Base-by-base conservation (phyloP, 2,329 filamentous ascomycete genomes). In the Cordyceps cateniannulata region DNA sequence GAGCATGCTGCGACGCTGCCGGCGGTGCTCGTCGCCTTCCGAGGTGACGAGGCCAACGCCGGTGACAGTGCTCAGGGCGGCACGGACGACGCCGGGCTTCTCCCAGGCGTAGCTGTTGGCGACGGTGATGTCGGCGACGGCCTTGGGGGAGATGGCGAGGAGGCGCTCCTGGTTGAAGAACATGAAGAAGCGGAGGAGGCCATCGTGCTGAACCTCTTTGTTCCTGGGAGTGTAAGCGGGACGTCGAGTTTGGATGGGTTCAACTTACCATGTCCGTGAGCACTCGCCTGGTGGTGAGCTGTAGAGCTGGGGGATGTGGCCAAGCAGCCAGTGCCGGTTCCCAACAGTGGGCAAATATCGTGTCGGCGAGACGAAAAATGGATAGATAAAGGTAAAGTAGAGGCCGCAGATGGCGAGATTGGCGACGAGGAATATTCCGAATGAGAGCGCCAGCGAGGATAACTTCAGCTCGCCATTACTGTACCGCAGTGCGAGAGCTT, bases 21-120 rank as follows among this genome's bases (percentile, higher is more conserved):
- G 77, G 76, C 89, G 95, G 73, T 97, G 93, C 68, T 93, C 90
- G 14, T 96, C 90, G n/a, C 93, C 93, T 73, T 97, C 93, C 2
- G 91, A 89, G 12, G 97, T 77, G 42, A 97, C 75, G 16, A 93
- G 76, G 10, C 90, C 89, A 14, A 87, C 75, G 10, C 91, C 88
- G 14, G 93, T 77, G 27, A 92, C 77, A 24, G 84, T 79, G 1
- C 81, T 83, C 4, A 93, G 75, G 1, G 80, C 79, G 48, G 74
- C 73, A 38, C 83, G 76, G 32, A 90, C 66, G 25, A 78, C 69
- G 1, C 66, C 57, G 0, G 88, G 87, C 69, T 91, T 91, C 49
- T 79, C 69, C 65, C 90, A 93, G 45, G 88, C 83, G 70, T 92
- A 91, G 65, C 79, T 85, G 63, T 85, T 87, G 20, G 82, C 84